Evolutionary conservation across 202 grass and related monocot genomes (phyloP), one percentile per base, ranked within the genome.

Genomic region (Musa balbisiana): DNA sequence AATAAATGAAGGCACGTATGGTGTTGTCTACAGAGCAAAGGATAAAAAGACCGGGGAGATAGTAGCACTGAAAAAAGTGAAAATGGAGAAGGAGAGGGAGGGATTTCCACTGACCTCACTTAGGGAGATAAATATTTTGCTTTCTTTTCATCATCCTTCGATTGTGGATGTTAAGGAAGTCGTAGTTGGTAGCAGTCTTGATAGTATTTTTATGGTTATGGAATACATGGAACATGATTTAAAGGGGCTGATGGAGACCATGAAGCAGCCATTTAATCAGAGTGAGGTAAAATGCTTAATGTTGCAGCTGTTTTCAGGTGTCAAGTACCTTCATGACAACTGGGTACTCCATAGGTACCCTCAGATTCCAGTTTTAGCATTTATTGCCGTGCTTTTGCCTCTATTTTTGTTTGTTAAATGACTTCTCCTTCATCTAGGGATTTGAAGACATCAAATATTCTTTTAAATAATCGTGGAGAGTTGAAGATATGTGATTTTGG

Each of bases 191-290:
- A 84, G 80, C 62, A 80, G 55, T 27, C 67, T 96, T 58, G 93
- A 90, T 65, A 87, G 86, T 81, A 92, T 85, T 74, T 92, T 90
- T 71, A 90, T 96, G 87, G 92, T 96, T 12, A 96, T 96, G 89
- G 92, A 96, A 75, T 92, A 96, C 74, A 96, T 96, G 89, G 92
- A 92, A 25, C 89, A 92, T 6, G 92, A 92, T 80, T 66, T 96
- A 53, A 96, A 96, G 79, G 87, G 81, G 27, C 80, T 92, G 76
- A 96, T 92, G 92, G 92, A 96, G 74, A 68, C 67, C 2, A 92
- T 92, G 89, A 88, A 90, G 19, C 89, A 92, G 53, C 92, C 89
- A 12, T 96, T 89, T 82, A 84, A 76, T 64, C 87, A 90, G 72
- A 92, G 89, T 14, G 92, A 92, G 83, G 87, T 92, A 10, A 96